Evolutionary conservation across 2,329 filamentous ascomycete genomes (phyloP), one percentile per base, ranked within the genome.

Genomic region (Septoria linicola): DNA sequence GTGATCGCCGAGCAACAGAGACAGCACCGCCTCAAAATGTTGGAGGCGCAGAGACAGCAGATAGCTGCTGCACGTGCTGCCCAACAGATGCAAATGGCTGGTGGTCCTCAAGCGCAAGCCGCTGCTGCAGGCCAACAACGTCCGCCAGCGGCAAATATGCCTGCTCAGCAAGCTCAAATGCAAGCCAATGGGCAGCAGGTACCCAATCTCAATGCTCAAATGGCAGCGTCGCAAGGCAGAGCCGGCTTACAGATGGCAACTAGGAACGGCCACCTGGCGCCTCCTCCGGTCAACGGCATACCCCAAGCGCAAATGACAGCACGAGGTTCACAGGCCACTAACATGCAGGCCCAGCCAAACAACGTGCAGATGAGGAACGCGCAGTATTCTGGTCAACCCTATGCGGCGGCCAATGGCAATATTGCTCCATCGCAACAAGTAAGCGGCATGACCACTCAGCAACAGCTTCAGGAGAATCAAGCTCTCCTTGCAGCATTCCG

Each of bases 301-400:
- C 82, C 84, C 31, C 85, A 88, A 65, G 83, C 85, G 19, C 86
- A 63, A 32, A 68, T 69, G 63, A 62, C 65, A 39, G 37, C 57
- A n/a, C 54, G 55, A 36, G 35, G 54, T 34, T 52, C 51, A 4
- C 54, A 51, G 31, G 20, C 36, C 20, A 23, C 43, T 27, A 46
- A 46, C 14, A 58, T 63, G 54, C 61, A 61, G 39, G 53, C 60
- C 3, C 62, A 64, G 20, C 56, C 57, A 8, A 62, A 61, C 36
- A 54, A 56, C 14, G 59, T 63, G 36, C 55, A 58, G 32, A 58
- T 60, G 17, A 39, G 35, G 27, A 60, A 57, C 17, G 51, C 52
- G n/a, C 66, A 64, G 44, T 67, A 62, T 40, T 48, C 49, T n/a
- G 55, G 50, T n/a, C 59, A 60, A 32, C 63, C 64, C 35, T 64